Conservation (phyloP, 257 asterid genomes). For the Thymus quinquecostatus region DNA sequence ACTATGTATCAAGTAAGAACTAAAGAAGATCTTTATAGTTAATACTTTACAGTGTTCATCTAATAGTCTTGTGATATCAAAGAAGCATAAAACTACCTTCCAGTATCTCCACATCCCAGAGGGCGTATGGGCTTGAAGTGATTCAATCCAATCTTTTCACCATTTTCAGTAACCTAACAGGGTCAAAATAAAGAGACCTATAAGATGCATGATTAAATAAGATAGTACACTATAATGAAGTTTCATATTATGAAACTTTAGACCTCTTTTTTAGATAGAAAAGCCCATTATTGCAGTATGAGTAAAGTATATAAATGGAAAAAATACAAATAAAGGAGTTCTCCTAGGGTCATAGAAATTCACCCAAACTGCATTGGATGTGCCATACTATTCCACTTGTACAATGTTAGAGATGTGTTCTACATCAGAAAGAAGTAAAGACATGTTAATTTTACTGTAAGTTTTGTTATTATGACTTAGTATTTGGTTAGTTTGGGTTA, state of each 20-base stretch:
- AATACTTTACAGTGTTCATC: too few species aligned
- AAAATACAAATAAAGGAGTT: conserved; percentile 1
- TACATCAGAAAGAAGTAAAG: too few species aligned
- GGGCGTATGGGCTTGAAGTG: conserved; percentile 93
- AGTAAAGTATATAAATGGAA: neutral
- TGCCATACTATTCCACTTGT: too few species aligned
- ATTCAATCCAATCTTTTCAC: conserved; percentile 77
- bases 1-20: too few species aligned
- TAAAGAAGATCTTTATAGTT: too few species aligned
- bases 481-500: too few species aligned
- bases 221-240: neutral
- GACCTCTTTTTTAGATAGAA: neutral
- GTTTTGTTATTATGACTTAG: too few species aligned
- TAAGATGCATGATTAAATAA: conserved; percentile 17
- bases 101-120: conserved; percentile 99
- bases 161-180: conserved; percentile 64
- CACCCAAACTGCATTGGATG: too few species aligned
- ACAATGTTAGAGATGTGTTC: too few species aligned
- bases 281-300: neutral
- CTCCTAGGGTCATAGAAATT: too few species aligned
- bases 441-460: too few species aligned
- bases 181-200: conserved; percentile 28
- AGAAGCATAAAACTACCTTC: conserved; percentile 55
- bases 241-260: neutral
- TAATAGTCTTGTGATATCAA: too few species aligned